Percentiles rank a stretch among this genome's conserved stretches.
phyloP scores from a whole-genome alignment of 139 green algal species.

The Chlorella ohadii region DNA sequence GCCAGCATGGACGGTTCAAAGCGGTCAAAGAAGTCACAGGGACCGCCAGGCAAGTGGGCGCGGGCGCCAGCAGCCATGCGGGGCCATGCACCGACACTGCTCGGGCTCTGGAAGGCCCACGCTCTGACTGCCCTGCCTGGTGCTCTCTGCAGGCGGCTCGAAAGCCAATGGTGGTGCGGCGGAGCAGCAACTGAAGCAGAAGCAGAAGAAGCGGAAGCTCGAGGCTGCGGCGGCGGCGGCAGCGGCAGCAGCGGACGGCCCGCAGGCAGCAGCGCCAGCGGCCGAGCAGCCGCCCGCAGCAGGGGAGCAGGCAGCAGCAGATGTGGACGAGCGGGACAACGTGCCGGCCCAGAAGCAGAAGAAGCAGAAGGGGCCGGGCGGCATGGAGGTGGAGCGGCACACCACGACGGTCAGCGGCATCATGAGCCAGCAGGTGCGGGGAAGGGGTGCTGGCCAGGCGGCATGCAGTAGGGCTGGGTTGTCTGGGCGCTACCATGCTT shows the following conservation, averaged over 20 bases:
- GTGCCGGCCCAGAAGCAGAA: constrained; percentile 23
- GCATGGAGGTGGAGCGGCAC: constrained; percentile 18
- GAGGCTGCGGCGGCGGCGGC: constrained; percentile 3
- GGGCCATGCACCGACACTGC: no score
- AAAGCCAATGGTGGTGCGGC: not conserved
- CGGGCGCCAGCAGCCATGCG: no score
- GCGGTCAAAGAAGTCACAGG: no score
- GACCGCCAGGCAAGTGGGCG: no score
- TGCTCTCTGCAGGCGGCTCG: not conserved
- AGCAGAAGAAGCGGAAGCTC: constrained; percentile 17
- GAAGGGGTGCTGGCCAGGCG: not conserved
- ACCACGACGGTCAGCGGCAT: constrained; percentile 27
- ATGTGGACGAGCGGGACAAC: constrained; percentile 11
- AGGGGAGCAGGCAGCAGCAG: not conserved
- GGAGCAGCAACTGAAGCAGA: not conserved
- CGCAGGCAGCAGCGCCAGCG: not conserved
- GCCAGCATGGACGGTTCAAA: no score
- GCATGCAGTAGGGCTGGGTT: no score
- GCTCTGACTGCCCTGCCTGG: not conserved
- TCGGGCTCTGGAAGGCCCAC: not conserved
- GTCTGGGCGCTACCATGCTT: no score
- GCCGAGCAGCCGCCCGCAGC: not conserved
- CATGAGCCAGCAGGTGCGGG: constrained; percentile 22
- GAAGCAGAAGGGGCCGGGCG: constrained; percentile 15
- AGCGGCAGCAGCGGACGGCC: not conserved